Base-by-base conservation (phyloP, 805 yeast genomes). In the Wickerhamomyces chaumierensis region DNA sequence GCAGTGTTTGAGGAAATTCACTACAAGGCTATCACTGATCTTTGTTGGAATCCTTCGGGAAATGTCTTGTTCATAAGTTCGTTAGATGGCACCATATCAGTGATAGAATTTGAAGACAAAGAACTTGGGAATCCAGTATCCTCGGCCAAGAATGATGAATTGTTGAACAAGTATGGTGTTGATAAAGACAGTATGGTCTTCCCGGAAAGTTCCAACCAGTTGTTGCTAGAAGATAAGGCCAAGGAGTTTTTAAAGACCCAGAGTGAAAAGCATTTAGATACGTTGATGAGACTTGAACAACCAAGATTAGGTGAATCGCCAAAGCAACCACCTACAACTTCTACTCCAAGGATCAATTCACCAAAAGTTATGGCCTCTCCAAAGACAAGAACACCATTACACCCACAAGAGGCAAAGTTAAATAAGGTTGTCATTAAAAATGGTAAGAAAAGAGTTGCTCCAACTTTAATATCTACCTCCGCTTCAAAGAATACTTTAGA, bases 11-110 rank as follows among this genome's bases (percentile, higher is more conserved):
- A 74, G 32, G 94, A 88, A 45, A 69, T 90, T 14, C 72, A 81
- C 3, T 65, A 68, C 31, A 85, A 82, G 47, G 71, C 95, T 0
- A 80, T 92, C 23, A 86, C 96, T 0, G 98, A 90, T 57, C 62
- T 90, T 36, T 71, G 84, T 23, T 90, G 98, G 98, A 69, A 81
- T 13, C 86, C 90, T 0, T 77, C 75, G 47, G 98, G 97, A 4
- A 63, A 67, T 21, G 62, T 73, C 4, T 58, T 90, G n/a, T 87
- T 74, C 54, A 64, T 81, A 14, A 75, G 90, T 42, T 84, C 95
- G 0, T 60, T 87, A 35, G 97, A 88, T 58, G 95, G 97, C 2
- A 66, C 86, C 0, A 78, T 92, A 7, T 69, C 85, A 0, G 72
- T 77, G 3, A 61, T 85, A 0, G 48, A 63, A 12, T 90, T 90